These are phyloP conservation scores for Graphilbum sp. DNA, from an alignment of 2,329 filamentous ascomycete genomes.

Conservation along the genomic window DNA sequence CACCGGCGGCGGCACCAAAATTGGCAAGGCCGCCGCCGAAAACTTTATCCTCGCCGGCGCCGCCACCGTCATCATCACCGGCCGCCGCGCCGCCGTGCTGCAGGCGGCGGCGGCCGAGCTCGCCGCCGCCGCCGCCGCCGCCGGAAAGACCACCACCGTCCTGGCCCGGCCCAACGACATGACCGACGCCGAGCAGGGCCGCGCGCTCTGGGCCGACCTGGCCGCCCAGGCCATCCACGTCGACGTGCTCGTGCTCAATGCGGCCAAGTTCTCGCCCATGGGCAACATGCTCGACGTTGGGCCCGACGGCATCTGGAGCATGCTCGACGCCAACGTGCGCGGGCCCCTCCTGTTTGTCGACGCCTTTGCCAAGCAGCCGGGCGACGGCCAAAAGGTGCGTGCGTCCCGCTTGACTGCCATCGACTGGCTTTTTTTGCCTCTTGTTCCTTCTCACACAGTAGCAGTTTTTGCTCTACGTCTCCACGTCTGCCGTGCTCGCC, in stretches of 20 bases:
- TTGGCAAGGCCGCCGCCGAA: conserved; percentile 7
- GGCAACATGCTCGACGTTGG: conserved; percentile 6
- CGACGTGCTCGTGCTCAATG: conserved; percentile 20
- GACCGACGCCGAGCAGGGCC: not conserved
- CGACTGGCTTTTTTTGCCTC: too few relatives aligned
- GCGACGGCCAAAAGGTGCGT: not conserved
- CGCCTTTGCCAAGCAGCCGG: conserved; percentile 8
- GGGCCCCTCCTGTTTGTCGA: conserved; percentile 8
- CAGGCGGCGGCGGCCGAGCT: conserved; percentile 1
- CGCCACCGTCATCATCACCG: conserved; percentile 5
- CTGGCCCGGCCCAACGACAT: not conserved
- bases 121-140: not conserved
- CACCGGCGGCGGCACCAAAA: conserved; percentile 6
- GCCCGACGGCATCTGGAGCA: conserved; percentile 6
- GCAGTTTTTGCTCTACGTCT: conserved; percentile 6
- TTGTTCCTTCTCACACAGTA: too few relatives aligned
- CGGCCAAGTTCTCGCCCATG: conserved; percentile 5
- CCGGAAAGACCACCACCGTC: not conserved
- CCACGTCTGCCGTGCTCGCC: conserved; percentile 6
- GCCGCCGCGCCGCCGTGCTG: conserved; percentile 5
- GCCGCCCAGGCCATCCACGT: conserved; percentile 5
- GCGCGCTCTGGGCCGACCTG: conserved; percentile 2
- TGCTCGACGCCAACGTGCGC: conserved; percentile 10
- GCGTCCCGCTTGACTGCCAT: too few relatives aligned
- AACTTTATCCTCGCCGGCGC: conserved; percentile 4